phyloP scores from a whole-genome alignment of 2,329 filamentous ascomycete genomes.

The Didymella sp. region DNA sequence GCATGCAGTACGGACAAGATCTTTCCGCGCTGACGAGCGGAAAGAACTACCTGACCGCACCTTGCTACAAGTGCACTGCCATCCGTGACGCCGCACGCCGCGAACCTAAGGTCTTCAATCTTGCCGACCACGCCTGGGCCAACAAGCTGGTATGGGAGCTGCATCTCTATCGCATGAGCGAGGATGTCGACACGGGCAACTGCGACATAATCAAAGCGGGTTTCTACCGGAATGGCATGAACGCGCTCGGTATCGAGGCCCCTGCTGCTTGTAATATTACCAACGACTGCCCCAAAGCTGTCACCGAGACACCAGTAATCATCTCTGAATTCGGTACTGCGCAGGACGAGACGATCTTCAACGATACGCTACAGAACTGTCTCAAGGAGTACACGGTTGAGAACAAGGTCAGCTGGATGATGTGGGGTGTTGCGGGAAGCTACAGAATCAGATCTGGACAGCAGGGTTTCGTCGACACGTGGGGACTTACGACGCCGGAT shows the following conservation, averaged over 20 bases:
- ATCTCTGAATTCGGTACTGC: slow-evolving; percentile 49
- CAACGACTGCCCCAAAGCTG: slow-evolving; percentile 43
- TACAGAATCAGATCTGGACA: slow-evolving; percentile 56
- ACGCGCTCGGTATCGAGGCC: slow-evolving; percentile 51
- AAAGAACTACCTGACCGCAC: slow-evolving; percentile 47
- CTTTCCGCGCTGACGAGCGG: slow-evolving; percentile 53
- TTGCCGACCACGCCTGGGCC: slow-evolving; percentile 56
- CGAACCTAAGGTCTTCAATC: slow-evolving; percentile 56
- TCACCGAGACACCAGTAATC: slow-evolving; percentile 48
- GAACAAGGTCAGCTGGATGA: slow-evolving; percentile 58
- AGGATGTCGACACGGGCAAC: slow-evolving; percentile 52
- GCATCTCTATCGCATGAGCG: slow-evolving; percentile 60
- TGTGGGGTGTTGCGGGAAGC: slow-evolving; percentile 59
- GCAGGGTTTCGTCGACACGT: slow-evolving; percentile 57
- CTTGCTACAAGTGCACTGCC: slow-evolving; percentile 51
- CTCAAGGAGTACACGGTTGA: slow-evolving; percentile 55
- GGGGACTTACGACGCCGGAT: slow-evolving; percentile 57
- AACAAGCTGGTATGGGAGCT: slow-evolving; percentile 68
- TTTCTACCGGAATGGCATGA: slow-evolving; percentile 60
- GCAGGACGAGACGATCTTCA: slow-evolving; percentile 51
- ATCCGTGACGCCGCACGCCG: slow-evolving; percentile 54
- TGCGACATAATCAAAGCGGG: slow-evolving; percentile 58
- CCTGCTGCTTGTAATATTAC: slow-evolving; percentile 48
- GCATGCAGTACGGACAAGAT: slow-evolving; percentile 62
- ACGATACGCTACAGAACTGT: slow-evolving; percentile 57